phyloP scores from a whole-genome alignment of 2,329 filamentous ascomycete genomes.

The Lecanosticta acicola region DNA sequence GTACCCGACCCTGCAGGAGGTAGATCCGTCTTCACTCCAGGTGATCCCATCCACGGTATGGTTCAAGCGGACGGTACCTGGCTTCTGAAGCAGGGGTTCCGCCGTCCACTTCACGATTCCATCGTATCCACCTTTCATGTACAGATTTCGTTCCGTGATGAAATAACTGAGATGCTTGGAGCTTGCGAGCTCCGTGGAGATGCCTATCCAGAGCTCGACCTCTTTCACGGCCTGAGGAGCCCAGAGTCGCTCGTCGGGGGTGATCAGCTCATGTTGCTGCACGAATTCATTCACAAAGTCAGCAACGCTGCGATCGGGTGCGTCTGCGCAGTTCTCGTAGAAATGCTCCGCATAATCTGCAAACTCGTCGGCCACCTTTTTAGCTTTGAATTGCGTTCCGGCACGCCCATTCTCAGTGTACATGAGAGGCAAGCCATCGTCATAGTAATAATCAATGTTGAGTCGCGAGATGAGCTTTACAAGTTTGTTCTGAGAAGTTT shows the following conservation, averaged over 20 bases:
- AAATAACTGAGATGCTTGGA: constrained; percentile 42
- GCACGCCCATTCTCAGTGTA: constrained; percentile 40
- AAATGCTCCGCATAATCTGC: constrained; percentile 40
- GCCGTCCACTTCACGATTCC: constrained; percentile 40
- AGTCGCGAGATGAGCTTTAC: constrained; percentile 40
- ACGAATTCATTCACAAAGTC: constrained; percentile 41
- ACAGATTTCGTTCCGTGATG: constrained; percentile 41
- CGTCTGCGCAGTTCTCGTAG: constrained; percentile 38
- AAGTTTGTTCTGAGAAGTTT: constrained; percentile 42
- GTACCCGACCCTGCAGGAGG: constrained; percentile 24
- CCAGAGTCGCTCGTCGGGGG: constrained; percentile 40
- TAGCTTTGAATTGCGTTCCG: constrained; percentile 43
- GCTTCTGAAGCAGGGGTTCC: constrained; percentile 30
- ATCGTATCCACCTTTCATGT: constrained; percentile 45
- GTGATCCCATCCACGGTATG: constrained; percentile 37
- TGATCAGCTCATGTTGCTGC: constrained; percentile 38
- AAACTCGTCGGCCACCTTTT: constrained; percentile 44
- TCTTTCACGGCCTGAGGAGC: constrained; percentile 41
- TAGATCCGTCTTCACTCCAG: constrained; percentile 33
- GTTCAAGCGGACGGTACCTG: constrained; percentile 35
- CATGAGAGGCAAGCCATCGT: constrained; percentile 40
- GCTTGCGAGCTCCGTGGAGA: constrained; percentile 38
- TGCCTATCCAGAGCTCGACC: constrained; percentile 42
- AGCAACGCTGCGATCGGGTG: constrained; percentile 37
- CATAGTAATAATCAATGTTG: constrained; percentile 42